A percentile compares a stretch with the other conserved stretches of the same genome.
These are phyloP conservation scores for Fusarium siculi DNA, from an alignment of 2,329 filamentous ascomycete genomes.

Conservation along the genomic window DNA sequence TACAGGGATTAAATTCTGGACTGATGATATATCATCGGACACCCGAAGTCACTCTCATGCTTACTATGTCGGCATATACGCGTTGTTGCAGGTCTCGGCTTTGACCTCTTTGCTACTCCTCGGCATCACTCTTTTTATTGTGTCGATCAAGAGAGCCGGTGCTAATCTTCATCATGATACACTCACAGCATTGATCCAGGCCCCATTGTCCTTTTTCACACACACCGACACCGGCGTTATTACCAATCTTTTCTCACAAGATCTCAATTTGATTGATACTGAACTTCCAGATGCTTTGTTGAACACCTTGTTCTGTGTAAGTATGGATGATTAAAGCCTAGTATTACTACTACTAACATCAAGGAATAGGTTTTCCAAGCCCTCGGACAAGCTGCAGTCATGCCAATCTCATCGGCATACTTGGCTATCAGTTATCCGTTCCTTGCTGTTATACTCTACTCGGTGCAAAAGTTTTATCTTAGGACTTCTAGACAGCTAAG, in stretches of 20 bases:
- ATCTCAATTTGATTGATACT: conserved; percentile 54
- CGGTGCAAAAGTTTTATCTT: conserved; percentile 67
- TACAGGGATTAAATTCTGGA: conserved; percentile 54
- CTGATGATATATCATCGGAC: conserved; percentile 44
- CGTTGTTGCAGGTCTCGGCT: conserved; percentile 31
- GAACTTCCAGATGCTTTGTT: conserved; percentile 50
- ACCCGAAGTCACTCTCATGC: conserved; percentile 2
- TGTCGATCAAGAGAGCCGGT: conserved; percentile 46
- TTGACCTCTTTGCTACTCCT: conserved; percentile 35
- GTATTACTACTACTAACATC: neutral
- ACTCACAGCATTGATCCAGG: conserved; percentile 48
- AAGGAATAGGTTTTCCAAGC: neutral
- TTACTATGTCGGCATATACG: conserved; percentile 49
- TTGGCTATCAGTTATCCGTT: conserved; percentile 62
- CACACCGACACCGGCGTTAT: conserved; percentile 54
- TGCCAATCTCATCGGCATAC: conserved; percentile 55
- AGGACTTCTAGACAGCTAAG: conserved; percentile 70
- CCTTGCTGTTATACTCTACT: conserved; percentile 57
- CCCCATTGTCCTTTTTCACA: conserved; percentile 55
- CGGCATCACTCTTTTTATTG: conserved; percentile 31
- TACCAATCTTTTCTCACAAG: conserved; percentile 58
- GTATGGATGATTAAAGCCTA: accelerated
- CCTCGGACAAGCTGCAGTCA: conserved; percentile 52
- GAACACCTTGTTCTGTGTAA: neutral
- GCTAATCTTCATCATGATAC: conserved; percentile 47